These are phyloP conservation scores for Boletus subcaerulescens DNA, from an alignment of 768 basidiomycete genomes.

Conservation along the genomic window DNA sequence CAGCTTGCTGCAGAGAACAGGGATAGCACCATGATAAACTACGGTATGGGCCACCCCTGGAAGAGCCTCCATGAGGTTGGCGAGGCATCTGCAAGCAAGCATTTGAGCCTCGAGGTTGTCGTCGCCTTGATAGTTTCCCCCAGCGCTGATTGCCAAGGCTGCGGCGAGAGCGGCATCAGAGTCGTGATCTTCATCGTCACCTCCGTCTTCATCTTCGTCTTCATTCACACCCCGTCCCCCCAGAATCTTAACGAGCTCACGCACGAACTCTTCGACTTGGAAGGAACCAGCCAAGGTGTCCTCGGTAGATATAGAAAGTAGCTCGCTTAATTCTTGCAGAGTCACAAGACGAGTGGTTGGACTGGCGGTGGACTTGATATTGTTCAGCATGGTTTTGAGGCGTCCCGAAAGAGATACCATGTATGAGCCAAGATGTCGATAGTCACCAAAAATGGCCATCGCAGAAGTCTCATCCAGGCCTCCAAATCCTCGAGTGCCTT, in stretches of 20 bases:
- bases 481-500: slow-evolving; percentile 40
- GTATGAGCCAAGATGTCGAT: slow-evolving; percentile 86
- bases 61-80: slow-evolving; percentile 98
- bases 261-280: slow-evolving; percentile 87
- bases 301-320: slow-evolving; percentile 94
- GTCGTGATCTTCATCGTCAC: slow-evolving; percentile 63
- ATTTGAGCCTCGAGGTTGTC: slow-evolving; percentile 93
- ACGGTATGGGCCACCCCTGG: slow-evolving; percentile 97
- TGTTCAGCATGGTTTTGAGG: slow-evolving; percentile 86
- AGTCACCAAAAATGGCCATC: slow-evolving; percentile 82
- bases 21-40: slow-evolving; percentile 97
- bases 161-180: slow-evolving; percentile 90
- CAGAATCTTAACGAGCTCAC: slow-evolving; percentile 88
- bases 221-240: slow-evolving; percentile 72
- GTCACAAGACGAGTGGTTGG: slow-evolving; percentile 85
- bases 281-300: slow-evolving; percentile 97
- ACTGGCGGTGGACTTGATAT: slow-evolving; percentile 82
- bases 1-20: slow-evolving; percentile 94
- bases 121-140: slow-evolving; percentile 67
- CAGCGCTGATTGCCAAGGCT: slow-evolving; percentile 78
- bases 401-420: slow-evolving; percentile 87
- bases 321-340: slow-evolving; percentile 90
- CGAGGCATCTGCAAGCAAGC: slow-evolving; percentile 92
- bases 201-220: slow-evolving; percentile 71
- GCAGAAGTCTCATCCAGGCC: slow-evolving; percentile 68